Conservation (phyloP, 108 stramenopile species). For the Cylindrotheca fusiformis region DNA sequence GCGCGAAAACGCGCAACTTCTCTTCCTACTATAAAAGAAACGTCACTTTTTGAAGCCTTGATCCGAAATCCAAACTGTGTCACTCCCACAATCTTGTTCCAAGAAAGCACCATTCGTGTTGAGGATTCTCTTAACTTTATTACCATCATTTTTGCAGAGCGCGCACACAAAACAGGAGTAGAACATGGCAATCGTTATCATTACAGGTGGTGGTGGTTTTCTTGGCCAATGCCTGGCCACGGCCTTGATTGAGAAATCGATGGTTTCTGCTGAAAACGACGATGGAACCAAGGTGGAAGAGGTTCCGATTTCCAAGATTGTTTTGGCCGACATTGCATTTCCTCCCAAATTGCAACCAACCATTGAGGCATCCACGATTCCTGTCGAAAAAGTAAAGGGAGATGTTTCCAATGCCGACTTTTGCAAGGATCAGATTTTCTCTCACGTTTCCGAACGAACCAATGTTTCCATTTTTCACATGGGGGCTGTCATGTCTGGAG, state of each 20-base stretch:
- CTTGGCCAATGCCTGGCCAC: slow-evolving; percentile 58
- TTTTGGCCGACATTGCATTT: slow-evolving; percentile 38
- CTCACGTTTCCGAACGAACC: slow-evolving; percentile 1
- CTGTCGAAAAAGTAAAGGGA: slow-evolving; percentile 20
- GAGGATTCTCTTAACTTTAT: too few relatives aligned
- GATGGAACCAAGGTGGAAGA: slow-evolving; percentile 8
- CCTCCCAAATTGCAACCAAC: slow-evolving; percentile 1
- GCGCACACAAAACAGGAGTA: too few relatives aligned
- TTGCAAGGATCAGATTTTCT: slow-evolving; percentile 33
- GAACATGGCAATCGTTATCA: slow-evolving; percentile 38
- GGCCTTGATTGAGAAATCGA: slow-evolving; percentile 20
- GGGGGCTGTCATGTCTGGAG: slow-evolving; percentile 58
- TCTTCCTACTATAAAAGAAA: too few relatives aligned
- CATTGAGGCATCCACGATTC: neutral
- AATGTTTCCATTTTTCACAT: slow-evolving; percentile 52
- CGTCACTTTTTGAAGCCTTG: too few relatives aligned
- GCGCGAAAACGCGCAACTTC: too few relatives aligned
- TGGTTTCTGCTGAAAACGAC: neutral
- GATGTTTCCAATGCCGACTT: slow-evolving; percentile 40
- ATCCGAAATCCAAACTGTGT: too few relatives aligned
- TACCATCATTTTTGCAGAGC: too few relatives aligned
- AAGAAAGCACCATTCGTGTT: too few relatives aligned
- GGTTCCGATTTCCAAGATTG: slow-evolving; percentile 20
- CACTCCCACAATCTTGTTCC: too few relatives aligned
- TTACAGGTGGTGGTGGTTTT: slow-evolving; percentile 62